Base-by-base conservation (phyloP, 345 rosid species). In the Pseudoturritis turrita region DNA sequence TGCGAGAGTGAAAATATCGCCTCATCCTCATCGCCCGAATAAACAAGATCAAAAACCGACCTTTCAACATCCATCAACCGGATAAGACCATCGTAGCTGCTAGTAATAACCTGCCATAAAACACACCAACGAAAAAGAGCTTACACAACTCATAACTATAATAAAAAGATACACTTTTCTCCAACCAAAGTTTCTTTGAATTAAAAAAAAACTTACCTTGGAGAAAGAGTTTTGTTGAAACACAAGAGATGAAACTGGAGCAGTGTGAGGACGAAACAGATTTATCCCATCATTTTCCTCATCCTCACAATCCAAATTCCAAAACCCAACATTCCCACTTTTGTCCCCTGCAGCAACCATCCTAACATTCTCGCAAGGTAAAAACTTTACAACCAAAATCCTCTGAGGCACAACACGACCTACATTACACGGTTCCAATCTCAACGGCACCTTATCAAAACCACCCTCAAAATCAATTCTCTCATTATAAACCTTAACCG, bases 1-100 rank as follows among this genome's bases (percentile, higher is more conserved):
- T 83, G 91, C 0, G 93, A 82, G 14, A 89, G 91, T 13, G 85
- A 81, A 76, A 60, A 84, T 71, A 89, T 78, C 36, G 84, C 17
- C 17, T 94, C 65, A 17, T 89, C 85, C 17, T 94, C 68, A 23
- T 89, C 85, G 50, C 80, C 51, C 0, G 80, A 64, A 72, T 88
- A 79, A 47, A 88, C 75, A 49, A 87, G 68, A 84, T 91, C 82
- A 65, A 91, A 94, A 50, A 82, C 81, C 71, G 77, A 86, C 77
- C 84, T 91, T 68, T 88, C 95, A n/a, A 65, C 87, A 85, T 91
- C 89, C 92, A 94, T 86, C 62, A 85, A 6, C 28, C 92, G 84
- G 36, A 94, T 55, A 19, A 83, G 80, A 33, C 96, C 98, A 77
- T 85, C 84, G 61, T 91, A 86, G 78, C 91, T 77, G 77, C 96